Conservation (phyloP, 371 early-diverging fungal genomes). For the Lichtheimia ornata region DNA sequence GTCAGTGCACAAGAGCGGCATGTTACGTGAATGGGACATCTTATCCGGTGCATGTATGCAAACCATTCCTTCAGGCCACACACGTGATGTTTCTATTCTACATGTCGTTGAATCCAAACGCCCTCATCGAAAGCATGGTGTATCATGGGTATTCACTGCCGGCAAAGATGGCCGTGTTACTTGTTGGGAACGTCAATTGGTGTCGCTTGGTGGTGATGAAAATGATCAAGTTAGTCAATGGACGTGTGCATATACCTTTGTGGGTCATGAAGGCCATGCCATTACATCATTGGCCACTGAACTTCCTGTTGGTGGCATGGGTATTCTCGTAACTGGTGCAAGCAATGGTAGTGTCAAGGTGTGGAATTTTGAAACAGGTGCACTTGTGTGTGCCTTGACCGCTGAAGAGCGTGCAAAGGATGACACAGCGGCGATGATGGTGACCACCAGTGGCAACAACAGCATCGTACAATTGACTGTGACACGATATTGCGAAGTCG, state of each 20-base stretch:
- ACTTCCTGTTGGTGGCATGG: conserved; percentile 30
- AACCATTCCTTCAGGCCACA: conserved; percentile 26
- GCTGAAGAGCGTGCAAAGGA: neutral
- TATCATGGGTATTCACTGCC: conserved; percentile 32
- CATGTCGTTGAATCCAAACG: conserved; percentile 25
- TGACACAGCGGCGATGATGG: neutral
- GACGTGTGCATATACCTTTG: conserved; percentile 29
- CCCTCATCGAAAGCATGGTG: conserved; percentile 22
- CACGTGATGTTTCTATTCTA: conserved; percentile 24
- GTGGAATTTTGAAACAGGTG: conserved; percentile 77
- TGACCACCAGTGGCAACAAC: conserved; percentile 14
- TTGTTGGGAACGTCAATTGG: conserved; percentile 36
- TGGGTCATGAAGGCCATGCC: conserved; percentile 17
- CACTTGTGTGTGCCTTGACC: conserved; percentile 28
- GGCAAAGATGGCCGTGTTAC: conserved; percentile 37
- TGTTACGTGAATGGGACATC: conserved; percentile 40
- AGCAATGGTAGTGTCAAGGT: conserved; percentile 76
- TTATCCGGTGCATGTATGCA: conserved; percentile 34
- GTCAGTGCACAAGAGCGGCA: conserved; percentile 36
- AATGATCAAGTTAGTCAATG: conserved; percentile 15
- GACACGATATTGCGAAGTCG: conserved; percentile 31
- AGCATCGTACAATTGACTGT: conserved; percentile 31
- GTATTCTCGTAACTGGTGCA: conserved; percentile 68
- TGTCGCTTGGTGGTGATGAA: neutral
- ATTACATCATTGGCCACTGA: conserved; percentile 34